Percentiles rank a stretch among this genome's conserved stretches.
Evolutionary conservation across 23 red algal genomes (phyloP).

Genomic region (Gracilaria vermiculophylla): DNA sequence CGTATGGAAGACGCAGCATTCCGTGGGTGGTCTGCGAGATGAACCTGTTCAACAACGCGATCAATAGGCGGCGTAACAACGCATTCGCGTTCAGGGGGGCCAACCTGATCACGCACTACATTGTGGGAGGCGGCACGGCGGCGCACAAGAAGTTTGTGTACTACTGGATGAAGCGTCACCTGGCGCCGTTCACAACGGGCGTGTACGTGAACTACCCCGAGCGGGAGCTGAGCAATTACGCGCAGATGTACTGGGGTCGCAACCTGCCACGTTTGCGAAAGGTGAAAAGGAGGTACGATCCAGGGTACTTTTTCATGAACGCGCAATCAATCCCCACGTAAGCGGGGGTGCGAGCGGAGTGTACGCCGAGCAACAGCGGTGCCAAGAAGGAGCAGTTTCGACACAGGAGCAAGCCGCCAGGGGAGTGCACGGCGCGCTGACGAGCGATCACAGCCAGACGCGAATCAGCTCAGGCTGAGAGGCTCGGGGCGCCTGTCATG

Average conservation of each 20-base stretch:
- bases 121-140: slow-evolving; percentile 27
- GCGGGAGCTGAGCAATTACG: slow-evolving; percentile 29
- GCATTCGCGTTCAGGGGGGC: slow-evolving; percentile 48
- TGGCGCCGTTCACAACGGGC: slow-evolving; percentile 30
- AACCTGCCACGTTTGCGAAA: not conserved
- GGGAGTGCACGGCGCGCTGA: too few species aligned
- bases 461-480: too few species aligned
- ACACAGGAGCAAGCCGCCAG: too few species aligned
- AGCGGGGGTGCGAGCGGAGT: too few species aligned
- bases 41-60: slow-evolving; percentile 62
- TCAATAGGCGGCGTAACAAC: slow-evolving; percentile 26
- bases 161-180: slow-evolving; percentile 49
- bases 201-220: slow-evolving; percentile 65
- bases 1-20: slow-evolving; percentile 13
- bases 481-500: too few species aligned
- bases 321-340: slow-evolving; percentile 45
- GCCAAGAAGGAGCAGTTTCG: too few species aligned
- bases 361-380: too few species aligned
- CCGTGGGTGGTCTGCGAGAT: slow-evolving; percentile 63
- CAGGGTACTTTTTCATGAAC: slow-evolving; percentile 47
- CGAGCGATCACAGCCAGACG: too few species aligned
- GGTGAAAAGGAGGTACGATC: slow-evolving; percentile 41
- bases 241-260: slow-evolving; percentile 51
- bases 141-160: slow-evolving; percentile 29
- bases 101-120: slow-evolving; percentile 60